Percentiles rank a stretch among this genome's conserved stretches.
Evolutionary conservation across 345 rosid genomes (phyloP).

Genomic region (Eucalyptus cloeziana): DNA sequence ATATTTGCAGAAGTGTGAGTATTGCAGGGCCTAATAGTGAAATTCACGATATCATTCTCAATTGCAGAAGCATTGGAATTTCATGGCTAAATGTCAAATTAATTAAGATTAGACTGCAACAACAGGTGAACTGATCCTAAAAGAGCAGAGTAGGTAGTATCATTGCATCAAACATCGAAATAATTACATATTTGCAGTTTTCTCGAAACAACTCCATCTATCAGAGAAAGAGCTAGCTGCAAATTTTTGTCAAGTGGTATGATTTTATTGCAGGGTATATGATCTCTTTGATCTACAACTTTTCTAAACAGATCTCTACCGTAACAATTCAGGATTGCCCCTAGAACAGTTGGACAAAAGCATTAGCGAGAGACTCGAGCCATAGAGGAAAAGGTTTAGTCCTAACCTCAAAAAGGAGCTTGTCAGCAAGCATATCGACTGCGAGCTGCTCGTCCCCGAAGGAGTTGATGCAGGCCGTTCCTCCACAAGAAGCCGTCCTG

Average conservation of each 20-base stretch:
- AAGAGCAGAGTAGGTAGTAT: not conserved
- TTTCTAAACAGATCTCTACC: not conserved
- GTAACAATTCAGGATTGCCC: not conserved
- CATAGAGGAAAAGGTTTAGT: not conserved
- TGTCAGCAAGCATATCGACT: slow-evolving; percentile 87
- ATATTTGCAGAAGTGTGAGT: slow-evolving; percentile 89
- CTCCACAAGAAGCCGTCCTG: slow-evolving; percentile 97
- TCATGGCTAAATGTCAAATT: not conserved
- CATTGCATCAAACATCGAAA: not conserved
- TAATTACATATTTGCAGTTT: not conserved
- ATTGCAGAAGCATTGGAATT: not conserved
- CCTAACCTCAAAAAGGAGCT: slow-evolving; percentile 85
- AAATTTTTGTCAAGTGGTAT: not conserved
- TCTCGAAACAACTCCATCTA: not conserved
- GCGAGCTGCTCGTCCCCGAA: slow-evolving; percentile 99
- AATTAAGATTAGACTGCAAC: not conserved
- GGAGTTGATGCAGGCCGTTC: slow-evolving; percentile 86
- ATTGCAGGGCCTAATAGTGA: slow-evolving; percentile 55
- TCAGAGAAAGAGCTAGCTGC: not conserved
- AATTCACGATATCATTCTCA: not conserved
- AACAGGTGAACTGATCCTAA: not conserved
- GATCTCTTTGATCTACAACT: not conserved
- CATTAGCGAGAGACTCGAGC: not conserved
- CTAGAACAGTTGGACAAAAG: not conserved
- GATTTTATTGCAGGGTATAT: not conserved